These are phyloP conservation scores for Irineochytrium annulatum DNA, from an alignment of 192 early-diverging fungal species.

Conservation along the genomic window DNA sequence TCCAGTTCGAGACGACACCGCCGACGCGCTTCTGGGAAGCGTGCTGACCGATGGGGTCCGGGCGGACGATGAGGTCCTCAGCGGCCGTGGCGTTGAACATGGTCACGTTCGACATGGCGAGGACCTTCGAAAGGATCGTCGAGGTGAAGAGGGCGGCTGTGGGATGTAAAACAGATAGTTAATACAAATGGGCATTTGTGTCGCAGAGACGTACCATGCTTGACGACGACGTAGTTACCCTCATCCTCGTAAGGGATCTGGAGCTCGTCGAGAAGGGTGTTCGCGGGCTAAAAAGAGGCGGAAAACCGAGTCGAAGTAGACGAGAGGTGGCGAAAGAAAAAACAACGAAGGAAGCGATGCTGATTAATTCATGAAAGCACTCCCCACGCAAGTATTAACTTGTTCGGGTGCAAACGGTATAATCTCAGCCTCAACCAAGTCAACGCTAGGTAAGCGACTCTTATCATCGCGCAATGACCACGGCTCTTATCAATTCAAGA, in stretches of 20 bases:
- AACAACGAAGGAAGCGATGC: neutral
- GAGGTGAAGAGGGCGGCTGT: conserved; percentile 67
- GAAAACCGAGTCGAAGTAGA: too few species aligned
- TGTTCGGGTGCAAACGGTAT: conserved; percentile 4
- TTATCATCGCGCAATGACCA: too few species aligned
- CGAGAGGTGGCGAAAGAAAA: too few species aligned
- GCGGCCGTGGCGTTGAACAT: conserved; percentile 73
- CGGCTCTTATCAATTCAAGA: too few species aligned
- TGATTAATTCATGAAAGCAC: neutral
- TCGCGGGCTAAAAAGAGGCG: conserved; percentile 44
- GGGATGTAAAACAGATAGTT: neutral
- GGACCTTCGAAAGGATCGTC: conserved; percentile 62
- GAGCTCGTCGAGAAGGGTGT: conserved; percentile 61
- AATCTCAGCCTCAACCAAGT: conserved; percentile 2
- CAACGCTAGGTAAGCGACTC: too few species aligned
- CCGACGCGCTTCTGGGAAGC: conserved; percentile 44
- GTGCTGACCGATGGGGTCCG: conserved; percentile 32
- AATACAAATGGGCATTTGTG: neutral
- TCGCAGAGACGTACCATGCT: conserved; percentile 24
- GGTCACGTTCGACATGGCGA: conserved; percentile 60
- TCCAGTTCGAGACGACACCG: conserved; percentile 75
- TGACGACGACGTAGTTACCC: conserved; percentile 68
- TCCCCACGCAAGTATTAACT: conserved; percentile 8
- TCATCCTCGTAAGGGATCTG: conserved; percentile 67
- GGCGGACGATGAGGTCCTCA: conserved; percentile 65